Evolutionary conservation across 805 yeast species (phyloP), one percentile per base, ranked within the genome.

Genomic region (Candida jianshihensis): DNA sequence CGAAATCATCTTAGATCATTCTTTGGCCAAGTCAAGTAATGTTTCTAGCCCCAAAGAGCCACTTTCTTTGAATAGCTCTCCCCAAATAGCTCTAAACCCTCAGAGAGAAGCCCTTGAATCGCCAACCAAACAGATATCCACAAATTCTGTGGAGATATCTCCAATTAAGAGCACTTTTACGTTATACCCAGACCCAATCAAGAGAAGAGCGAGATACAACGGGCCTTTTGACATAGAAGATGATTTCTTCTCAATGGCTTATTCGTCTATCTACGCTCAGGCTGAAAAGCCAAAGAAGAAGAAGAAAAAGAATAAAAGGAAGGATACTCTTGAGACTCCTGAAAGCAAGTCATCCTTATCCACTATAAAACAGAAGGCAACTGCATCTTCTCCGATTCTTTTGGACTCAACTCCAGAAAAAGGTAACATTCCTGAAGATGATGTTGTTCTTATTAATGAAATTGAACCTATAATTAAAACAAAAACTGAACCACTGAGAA

Each of bases 201-300:
- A 25, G 14, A 25, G 13, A 25, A 10, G 14, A 25, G n/a, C n/a
- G n/a, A n/a, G n/a, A n/a, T n/a, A n/a, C 28, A 26, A 11, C 28
- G 7, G 14, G 14, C 15, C 22, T 20, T 20, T 20, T 7, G 10
- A 20, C 10, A 20, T 20, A 20, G 22, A 20, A 20, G 22, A 20
- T 20, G 22, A 20, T 35, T 53, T 53, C 39, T 53, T 53, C 34
- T 43, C 55, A 3, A 47, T 53, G 51, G n/a, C n/a, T n/a, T n/a
- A n/a, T n/a, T n/a, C n/a, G n/a, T 24, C 13, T n/a, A 38, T 33
- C 14, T 29, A 31, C 8, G 30, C 19, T 14, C 38, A 38, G 3
- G 5, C 13, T 13, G 21, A 18, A 14, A 9, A 9, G 6, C 30
- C 26, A 14, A 41, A 19, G 27, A 39, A 38, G 31, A 43, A 41